Evolutionary conservation across 257 asterid genomes (phyloP).

Genomic region (Lithospermum erythrorhizon): DNA sequence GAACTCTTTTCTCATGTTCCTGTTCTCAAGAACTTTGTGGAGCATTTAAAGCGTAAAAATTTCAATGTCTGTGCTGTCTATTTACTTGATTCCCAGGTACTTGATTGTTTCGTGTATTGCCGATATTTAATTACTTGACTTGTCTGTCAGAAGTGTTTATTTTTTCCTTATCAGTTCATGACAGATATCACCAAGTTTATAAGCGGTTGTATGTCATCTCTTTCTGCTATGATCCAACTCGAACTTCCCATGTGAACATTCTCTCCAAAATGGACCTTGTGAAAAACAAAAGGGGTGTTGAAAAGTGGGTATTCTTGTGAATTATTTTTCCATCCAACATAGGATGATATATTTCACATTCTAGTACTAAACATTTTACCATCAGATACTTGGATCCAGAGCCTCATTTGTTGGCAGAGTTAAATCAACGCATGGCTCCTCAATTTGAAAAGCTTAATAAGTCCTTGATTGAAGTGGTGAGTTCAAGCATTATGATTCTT

Average conservation of each 20-base stretch:
- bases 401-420: constrained; percentile 65
- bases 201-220: constrained; percentile 97
- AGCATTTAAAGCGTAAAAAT: constrained; percentile 70
- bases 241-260: constrained; percentile 88
- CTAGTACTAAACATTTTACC: constrained; percentile 10
- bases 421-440: constrained; percentile 88
- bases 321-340: not conserved
- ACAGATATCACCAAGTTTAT: constrained; percentile 98
- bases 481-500: constrained; percentile 8
- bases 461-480: constrained; percentile 76
- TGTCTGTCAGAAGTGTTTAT: constrained; percentile 4
- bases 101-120: not conserved
- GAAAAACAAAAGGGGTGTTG: constrained; percentile 78
- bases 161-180: constrained; percentile 43
- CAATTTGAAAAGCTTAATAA: constrained; percentile 76
- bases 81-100: constrained; percentile 94
- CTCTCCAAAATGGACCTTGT: constrained; percentile 99
- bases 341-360: not conserved
- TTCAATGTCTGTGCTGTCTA: constrained; percentile 86
- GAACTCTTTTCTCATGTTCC: constrained; percentile 96
- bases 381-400: constrained; percentile 79
- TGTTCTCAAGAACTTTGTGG: constrained; percentile 81
- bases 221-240: constrained; percentile 95
- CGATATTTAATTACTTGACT: not conserved
- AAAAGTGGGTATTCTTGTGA: constrained; percentile 46